Base-by-base conservation (phyloP, 2,329 filamentous ascomycete genomes). In the Phialophora tarda region DNA sequence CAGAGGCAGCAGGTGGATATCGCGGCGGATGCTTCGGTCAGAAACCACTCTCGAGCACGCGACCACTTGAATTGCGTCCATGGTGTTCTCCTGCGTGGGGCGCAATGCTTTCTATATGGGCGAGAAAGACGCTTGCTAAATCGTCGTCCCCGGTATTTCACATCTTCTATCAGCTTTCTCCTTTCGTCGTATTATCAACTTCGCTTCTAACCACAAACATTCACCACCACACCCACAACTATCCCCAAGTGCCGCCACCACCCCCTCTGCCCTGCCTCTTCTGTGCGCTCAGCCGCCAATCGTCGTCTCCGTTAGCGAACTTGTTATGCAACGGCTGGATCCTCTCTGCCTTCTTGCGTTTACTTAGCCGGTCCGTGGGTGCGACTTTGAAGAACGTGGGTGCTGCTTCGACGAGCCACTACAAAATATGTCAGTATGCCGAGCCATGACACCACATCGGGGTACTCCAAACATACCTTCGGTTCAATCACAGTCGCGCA, bases 331-430 rank as follows among this genome's bases (percentile, higher is more conserved):
- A 79, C 51, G 95, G 95, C 82, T 97, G 92, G 63, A 99, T 98
- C 64, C 94, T 85, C 84, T 99, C 95, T 0, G 92, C 92, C 83
- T 92, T 90, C 86, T 96, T 95, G 75, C 95, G 83, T 85, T 97
- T 97, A 71, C 90, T 94, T 74, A 99, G 79, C 63, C 87, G 84
- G 76, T 97, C 92, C 41, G 90, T 94, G 0, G 91, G 89, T 21
- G 95, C 94, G 4, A 98, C 92, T 85, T 96, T 97, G 88, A 98
- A 99, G 82, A 98, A 99, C 0, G 93, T 97, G 10, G 96, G 95
- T n/a, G 96, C 95, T 12, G 93, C 94, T 74, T 97, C 93, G 0
- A 98, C 93, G 24, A 99, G 85, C 88, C 87, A 89, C 78, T 79
- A 58, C 63, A 55, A 54, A n/a, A 56, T 53, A 62, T 17, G 48